These are phyloP conservation scores for Solanum appendiculatum DNA, from an alignment of 257 asterid species.

Conservation along the genomic window DNA sequence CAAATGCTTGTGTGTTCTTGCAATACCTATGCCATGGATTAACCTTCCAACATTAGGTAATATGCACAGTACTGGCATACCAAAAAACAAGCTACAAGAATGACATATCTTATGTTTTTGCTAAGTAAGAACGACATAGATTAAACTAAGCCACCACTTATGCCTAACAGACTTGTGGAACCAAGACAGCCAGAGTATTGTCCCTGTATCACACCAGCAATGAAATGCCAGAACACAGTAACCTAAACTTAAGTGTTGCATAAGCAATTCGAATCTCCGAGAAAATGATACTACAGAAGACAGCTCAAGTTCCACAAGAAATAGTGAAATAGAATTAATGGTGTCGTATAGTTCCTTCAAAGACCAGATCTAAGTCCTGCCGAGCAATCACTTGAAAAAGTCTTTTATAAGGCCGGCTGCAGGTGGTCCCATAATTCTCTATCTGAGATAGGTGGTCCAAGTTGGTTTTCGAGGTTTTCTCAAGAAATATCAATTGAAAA, in stretches of 20 bases:
- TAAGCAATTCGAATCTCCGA: neutral
- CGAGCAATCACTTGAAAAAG: too few relatives aligned
- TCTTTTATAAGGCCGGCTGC: too few relatives aligned
- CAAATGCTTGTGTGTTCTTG: neutral
- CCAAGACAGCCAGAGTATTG: neutral
- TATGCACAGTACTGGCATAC: neutral
- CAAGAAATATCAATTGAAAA: neutral
- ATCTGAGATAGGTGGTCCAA: too few relatives aligned
- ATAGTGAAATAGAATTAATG: neutral
- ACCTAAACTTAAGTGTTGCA: neutral
- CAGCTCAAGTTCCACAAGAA: neutral
- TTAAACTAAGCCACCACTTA: neutral
- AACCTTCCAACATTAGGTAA: neutral
- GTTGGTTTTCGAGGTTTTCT: too few relatives aligned
- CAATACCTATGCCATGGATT: neutral
- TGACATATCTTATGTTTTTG: neutral
- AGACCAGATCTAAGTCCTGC: too few relatives aligned
- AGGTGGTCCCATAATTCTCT: too few relatives aligned
- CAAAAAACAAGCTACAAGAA: neutral
- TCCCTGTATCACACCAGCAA: neutral
- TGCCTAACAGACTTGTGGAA: neutral
- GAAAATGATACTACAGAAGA: neutral
- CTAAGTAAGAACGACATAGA: neutral
- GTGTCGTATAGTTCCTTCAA: too few relatives aligned
- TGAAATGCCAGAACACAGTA: neutral